Evolutionary conservation across 176 grass and related monocot species (phyloP), one percentile per base, ranked within the genome.

Genomic region (Alloteropsis semialata): DNA sequence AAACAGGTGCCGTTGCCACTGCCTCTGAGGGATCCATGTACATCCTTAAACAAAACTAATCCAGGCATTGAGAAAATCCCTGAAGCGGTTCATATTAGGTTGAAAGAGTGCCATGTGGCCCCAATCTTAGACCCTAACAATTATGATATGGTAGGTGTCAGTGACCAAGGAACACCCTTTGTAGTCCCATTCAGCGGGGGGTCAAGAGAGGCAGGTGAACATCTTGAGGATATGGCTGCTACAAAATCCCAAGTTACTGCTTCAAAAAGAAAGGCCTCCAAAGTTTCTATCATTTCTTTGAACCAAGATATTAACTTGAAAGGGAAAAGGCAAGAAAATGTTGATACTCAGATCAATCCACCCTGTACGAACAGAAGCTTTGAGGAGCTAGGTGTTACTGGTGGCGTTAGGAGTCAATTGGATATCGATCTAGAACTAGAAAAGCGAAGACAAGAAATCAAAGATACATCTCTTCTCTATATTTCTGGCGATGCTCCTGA

Each of bases 361-460:
- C n/a, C 28, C 11, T 70, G 18, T 50, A 50, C 53, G 69, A 79
- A 60, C 10, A 44, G 29, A 75, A 89, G 30, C 21, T 60, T 63
- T 58, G 70, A 19, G 63, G 75, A 38, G 12, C 37, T 22, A 48
- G 28, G 28, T 86, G 29, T 42, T 76, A 30, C 41, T 82, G 29
- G 16, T 79, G 59, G 74, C 63, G 16, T 42, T 82, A 62, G 44
- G 41, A 51, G 51, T 43, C 44, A 50, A 49, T 66, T 76, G 46
- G 69, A 58, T 41, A 73, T 92, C 71, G 83, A 89, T 86, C 79
- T 89, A 71, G 83, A 80, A 64, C 76, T 86, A 75, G 30, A 19
- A 41, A 89, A 84, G 30, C 77, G 62, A 62, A 76, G 39, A 54
- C 39, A 62, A 16, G 32, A 61, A 61, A 60, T 27, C 30, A 48